Evolutionary conservation across 305 asterid genomes (phyloP), one percentile per base, ranked within the genome.

Genomic region (Salvia sclarea): DNA sequence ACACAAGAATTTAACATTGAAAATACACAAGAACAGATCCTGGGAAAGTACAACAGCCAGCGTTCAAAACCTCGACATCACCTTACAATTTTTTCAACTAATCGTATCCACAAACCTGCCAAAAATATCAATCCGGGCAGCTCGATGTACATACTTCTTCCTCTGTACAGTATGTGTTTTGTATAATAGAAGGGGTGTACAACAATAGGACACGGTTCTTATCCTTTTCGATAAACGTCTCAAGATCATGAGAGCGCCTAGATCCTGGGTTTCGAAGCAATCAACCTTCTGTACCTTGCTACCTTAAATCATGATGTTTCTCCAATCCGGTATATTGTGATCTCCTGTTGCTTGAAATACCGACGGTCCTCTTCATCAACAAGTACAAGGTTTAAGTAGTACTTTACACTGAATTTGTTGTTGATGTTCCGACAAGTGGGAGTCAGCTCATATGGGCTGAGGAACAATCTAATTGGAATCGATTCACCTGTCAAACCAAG

Each of bases 341-440:
- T 79, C 74, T 94, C 98, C 78, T 94, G 96, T 76, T 94, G 96
- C 78, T 94, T 94, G 75, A 94, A 94, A 54, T 94, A 94, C 65
- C 96, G 88, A 11, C 99, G 88, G 72, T 94, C 99, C 76, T 91
- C 98, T 80, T 94, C 98, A 56, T 94, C 96, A 63, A 94, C 96
- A 49, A 94, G 97, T 24, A 94, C 96, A 7, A 94, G 98, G 86
- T 94, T 94, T 78, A 94, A 72, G 79, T 82, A 94, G 80, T 94
- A 94, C 70, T 91, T 91, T 76, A 91, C 95, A 3, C 95, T 87
- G 49, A 94, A 94, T 80, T 94, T 94, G 81, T 94, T 94, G 93
- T 94, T 94, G 81, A 82, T 91, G 84, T 94, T 94, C 44, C 80
- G 82, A 43, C 85, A 84, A 9, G 98, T 91, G 13, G 98, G 98